A percentile compares a stretch with the other conserved stretches of the same genome.
Evolutionary conservation across 306 rosid species (phyloP).

Genomic region (Rubus parviflorus): DNA sequence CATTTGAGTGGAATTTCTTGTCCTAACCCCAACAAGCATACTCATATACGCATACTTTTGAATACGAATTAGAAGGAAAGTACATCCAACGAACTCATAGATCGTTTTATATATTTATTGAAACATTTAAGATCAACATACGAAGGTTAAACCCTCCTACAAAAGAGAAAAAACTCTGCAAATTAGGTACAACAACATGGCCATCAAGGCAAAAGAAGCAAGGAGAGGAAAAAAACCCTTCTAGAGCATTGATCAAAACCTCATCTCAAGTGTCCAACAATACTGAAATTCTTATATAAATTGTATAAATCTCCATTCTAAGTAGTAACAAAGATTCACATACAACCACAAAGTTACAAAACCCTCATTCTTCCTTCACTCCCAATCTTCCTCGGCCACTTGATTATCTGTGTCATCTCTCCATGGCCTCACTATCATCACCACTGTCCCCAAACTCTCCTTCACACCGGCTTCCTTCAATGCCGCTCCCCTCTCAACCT

Average conservation of each 20-base stretch:
- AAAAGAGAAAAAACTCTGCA: slow-evolving; percentile 16
- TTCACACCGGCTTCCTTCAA: slow-evolving; percentile 53
- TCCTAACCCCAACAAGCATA: not conserved
- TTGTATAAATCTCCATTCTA: slow-evolving; percentile 25
- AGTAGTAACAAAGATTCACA: slow-evolving; percentile 11
- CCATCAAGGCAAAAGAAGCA: slow-evolving; percentile 12
- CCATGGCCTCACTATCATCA: slow-evolving; percentile 85
- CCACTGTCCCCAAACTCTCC: slow-evolving; percentile 62
- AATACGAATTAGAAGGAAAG: not conserved
- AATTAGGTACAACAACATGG: slow-evolving; percentile 29
- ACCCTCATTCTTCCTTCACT: slow-evolving; percentile 35
- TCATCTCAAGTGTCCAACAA: slow-evolving; percentile 15
- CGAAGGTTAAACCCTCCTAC: slow-evolving; percentile 17
- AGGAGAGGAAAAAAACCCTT: not conserved
- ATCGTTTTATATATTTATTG: not conserved
- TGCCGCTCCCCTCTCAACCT: slow-evolving; percentile 66
- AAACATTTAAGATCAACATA: not conserved
- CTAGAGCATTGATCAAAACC: slow-evolving; percentile 9
- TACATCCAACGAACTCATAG: not conserved
- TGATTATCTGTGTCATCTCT: slow-evolving; percentile 51
- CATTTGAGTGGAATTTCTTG: too few relatives aligned
- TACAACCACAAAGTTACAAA: not conserved
- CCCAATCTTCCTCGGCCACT: slow-evolving; percentile 83
- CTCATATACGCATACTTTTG: too few relatives aligned
- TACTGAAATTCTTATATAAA: not conserved